Evolutionary conservation across 2,329 filamentous ascomycete genomes (phyloP), one percentile per base, ranked within the genome.

Genomic region (Leptodontidium sp.): DNA sequence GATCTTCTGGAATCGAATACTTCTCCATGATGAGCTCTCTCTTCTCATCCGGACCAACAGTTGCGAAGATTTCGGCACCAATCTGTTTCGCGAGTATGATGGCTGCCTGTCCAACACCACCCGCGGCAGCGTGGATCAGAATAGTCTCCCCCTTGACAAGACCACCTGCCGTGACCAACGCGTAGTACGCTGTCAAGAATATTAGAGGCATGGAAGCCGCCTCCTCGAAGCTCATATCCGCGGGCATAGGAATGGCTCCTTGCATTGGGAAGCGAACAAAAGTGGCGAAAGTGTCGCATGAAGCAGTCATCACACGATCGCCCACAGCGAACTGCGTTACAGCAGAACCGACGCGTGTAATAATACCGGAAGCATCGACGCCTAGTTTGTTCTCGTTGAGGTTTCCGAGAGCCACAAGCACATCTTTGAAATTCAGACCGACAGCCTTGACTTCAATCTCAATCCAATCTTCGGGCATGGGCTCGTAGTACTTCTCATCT

Each of bases 351-450:
- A 71, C 29, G 21, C 62, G 21, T 7, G 65, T 71, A 26, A 75
- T 53, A 11, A 72, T 21, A 2, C 72, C 70, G 29, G 49, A 14
- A 40, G 24, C 66, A 35, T 74, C 72, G 5, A 47, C n/a, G 2
- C 71, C 71, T 2, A 74, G 26, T 1, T 38, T 45, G 29, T 21
- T 24, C 6, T 61, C 61, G 9, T 70, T 68, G 1, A 72, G 7
- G n/a, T 69, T 32, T 2, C 79, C 80, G 71, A 79, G 73, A 1
- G 75, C 72, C 7, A 78, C 69, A 14, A 78, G 68, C 11, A 83
- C 78, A 69, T 87, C 85, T 40, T 79, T 79, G 70, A 82, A 83
- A 74, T 84, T 86, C 67, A 86, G 26, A 1, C 80, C 81, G 12
- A 72, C 71, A 0, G 79, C 77, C 55, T 75, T 73, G 1, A 77